phyloP scores from a whole-genome alignment of 192 early-diverging fungal species.

The Chytriomyces sp. region DNA sequence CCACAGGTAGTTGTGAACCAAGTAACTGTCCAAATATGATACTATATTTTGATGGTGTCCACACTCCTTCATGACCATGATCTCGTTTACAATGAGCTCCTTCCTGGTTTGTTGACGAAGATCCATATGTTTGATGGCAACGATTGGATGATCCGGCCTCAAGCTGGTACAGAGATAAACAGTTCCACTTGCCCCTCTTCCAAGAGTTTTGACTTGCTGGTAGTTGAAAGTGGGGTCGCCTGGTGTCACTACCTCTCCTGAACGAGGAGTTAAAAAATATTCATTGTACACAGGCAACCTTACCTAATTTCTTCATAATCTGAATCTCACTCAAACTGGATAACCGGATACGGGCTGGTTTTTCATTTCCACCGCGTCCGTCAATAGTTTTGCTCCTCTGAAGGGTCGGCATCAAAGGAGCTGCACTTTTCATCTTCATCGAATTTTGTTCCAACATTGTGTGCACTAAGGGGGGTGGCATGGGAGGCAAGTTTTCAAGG shows the following conservation, averaged over 20 bases:
- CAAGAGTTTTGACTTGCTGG: slow-evolving; percentile 90
- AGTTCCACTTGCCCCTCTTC: slow-evolving; percentile 95
- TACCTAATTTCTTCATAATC: slow-evolving; percentile 87
- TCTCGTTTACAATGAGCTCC: slow-evolving; percentile 91
- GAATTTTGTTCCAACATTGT: background rate
- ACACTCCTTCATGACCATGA: slow-evolving; percentile 91
- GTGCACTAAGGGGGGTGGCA: background rate
- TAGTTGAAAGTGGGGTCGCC: slow-evolving; percentile 91
- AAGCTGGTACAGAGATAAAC: slow-evolving; percentile 77
- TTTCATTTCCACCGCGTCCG: background rate
- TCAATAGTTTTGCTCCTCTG: background rate
- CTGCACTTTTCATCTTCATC: background rate
- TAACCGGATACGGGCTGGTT: slow-evolving; percentile 30
- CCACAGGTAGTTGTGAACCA: slow-evolving; percentile 82
- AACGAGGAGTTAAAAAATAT: background rate
- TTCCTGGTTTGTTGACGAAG: slow-evolving; percentile 83
- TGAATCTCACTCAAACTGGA: slow-evolving; percentile 87
- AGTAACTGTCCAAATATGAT: slow-evolving; percentile 81
- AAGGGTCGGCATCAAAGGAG: background rate
- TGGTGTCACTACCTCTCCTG: slow-evolving; percentile 77
- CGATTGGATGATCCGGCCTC: slow-evolving; percentile 58
- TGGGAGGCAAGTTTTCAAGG: background rate
- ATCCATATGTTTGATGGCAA: slow-evolving; percentile 96
- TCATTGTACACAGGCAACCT: background rate
- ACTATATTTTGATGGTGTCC: slow-evolving; percentile 83